Evolutionary conservation across 441 rosid species (phyloP).

Genomic region (Bruguiera hainesii): DNA sequence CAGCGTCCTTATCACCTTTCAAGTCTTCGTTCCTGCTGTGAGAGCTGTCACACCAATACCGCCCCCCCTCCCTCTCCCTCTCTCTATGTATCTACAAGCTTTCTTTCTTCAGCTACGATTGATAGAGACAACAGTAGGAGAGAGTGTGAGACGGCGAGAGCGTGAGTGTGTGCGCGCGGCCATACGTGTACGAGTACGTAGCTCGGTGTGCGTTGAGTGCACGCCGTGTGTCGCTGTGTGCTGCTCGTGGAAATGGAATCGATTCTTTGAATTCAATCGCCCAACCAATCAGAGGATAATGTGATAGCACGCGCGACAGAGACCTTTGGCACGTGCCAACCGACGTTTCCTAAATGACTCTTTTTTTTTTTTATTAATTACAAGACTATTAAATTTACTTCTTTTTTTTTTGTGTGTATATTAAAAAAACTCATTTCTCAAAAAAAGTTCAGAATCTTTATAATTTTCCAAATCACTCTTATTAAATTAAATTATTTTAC

Average conservation of each 20-base stretch:
- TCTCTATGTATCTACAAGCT: background rate
- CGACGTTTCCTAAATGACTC: conserved; percentile 38
- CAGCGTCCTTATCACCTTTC: too few species aligned
- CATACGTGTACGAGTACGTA: background rate
- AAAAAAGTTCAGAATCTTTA: too few species aligned
- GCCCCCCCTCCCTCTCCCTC: background rate
- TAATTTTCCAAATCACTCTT: too few species aligned
- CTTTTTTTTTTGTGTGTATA: too few species aligned
- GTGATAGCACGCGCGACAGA: conserved; percentile 44
- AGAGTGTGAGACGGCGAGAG: background rate
- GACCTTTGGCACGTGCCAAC: conserved; percentile 61
- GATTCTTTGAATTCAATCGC: conserved; percentile 29
- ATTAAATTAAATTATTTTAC: too few species aligned
- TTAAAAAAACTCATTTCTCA: too few species aligned
- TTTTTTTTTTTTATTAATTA: too few species aligned
- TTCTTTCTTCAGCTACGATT: background rate
- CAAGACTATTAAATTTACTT: too few species aligned
- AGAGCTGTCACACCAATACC: too few species aligned
- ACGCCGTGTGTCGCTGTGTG: background rate
- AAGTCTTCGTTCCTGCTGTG: too few species aligned
- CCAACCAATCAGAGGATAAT: conserved; percentile 35
- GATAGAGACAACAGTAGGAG: background rate
- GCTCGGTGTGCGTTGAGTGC: background rate
- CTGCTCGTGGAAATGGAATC: background rate
- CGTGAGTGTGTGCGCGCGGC: background rate